Base-by-base conservation (phyloP, 345 rosid species). In the Firmiana major region DNA sequence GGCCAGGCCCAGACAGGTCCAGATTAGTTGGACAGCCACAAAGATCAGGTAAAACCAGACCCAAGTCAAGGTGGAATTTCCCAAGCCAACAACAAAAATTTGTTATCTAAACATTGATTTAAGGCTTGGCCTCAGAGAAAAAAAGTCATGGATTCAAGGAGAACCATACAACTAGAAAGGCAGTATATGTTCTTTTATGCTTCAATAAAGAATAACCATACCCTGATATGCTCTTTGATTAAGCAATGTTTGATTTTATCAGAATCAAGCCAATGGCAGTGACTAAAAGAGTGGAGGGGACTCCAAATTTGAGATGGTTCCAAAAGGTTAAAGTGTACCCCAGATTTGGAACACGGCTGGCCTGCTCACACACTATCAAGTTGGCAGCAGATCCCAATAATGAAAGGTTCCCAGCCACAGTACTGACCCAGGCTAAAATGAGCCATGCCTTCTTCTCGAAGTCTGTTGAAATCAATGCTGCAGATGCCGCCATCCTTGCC, bases 371-470 rank as follows among this genome's bases (percentile, higher is more conserved):
- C 68, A 89, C 92, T 76, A 89, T 92, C 86, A 92, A 78, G 82
- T 94, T 92, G 11, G 95, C 94, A 0, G 97, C 97, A 9, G 96
- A 91, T 4, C 98, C 97, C 21, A 92, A 71, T 48, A 92, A 83
- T 0, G 97, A 86, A 46, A 92, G 84, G 85, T 92, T 94, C 21
- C 94, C 96, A 0, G 92, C 92, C 28, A 94, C 86, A 0, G 97
- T 87, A 80, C 97, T 92, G 75, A 86, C 97, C 97, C 98, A 91
- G 2, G 96, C 92, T 75, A 94, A 78, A 48, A 89, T 67, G 34
- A 94, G 85, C 98, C 97, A 94, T 9, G 93, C 92, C 86, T 90
- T 94, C 84, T 87, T 94, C 89, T 84, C 93, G 5, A 86, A 87
- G 0, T 79, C 83, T 0, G 83, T 40, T 0, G 95, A 89, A 36